Base-by-base conservation (phyloP, 1,284 basidiomycete genomes). In the Sparassis latifolia region DNA sequence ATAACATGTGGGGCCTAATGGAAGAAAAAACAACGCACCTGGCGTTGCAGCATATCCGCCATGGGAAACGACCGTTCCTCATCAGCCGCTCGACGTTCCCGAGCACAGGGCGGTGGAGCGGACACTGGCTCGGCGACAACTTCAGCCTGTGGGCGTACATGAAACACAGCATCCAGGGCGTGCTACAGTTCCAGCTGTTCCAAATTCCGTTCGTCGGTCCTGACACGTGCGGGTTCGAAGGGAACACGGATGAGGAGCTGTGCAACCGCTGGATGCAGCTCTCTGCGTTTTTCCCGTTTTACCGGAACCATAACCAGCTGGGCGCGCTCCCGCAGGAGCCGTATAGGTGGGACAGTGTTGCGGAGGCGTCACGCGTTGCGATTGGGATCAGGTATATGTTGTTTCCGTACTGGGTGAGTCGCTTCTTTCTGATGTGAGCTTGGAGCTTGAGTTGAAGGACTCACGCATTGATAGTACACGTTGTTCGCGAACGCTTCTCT, bases 221-320 rank as follows among this genome's bases (percentile, higher is more conserved):
- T 1, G 87, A 89, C 55, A 79, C 79, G 0, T 87, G 82, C 62
- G 82, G 80, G 10, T 84, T 84, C 68, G 71, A 75, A 54, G 78
- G 73, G 0, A 89, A 92, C 65, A 82, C 84, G 0, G 79, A 88
- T 58, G 90, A 92, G 64, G 86, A 89, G 62, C 74, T 92, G 5
- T 89, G 87, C 65, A 85, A 83, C 53, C 77, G 89, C 28, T 92
- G 89, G 89, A 88, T 87, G 83, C 79, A 84, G 60, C 73, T 91
- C 9, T 75, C 83, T 1, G 87, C 88, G 0, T 87, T 89, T 62
- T 73, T 76, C n/a, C 85, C 85, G 3, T 86, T 87, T 67, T 86
- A 79, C 58, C 71, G 84, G 37, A 86, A 87, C 58, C 86, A 88
- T 60, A 88, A 89, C 54, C 65, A 70, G 40, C 68, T 68, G 49